Evolutionary conservation across 768 basidiomycete genomes (phyloP).

Genomic region (Polyporus arcularius): DNA sequence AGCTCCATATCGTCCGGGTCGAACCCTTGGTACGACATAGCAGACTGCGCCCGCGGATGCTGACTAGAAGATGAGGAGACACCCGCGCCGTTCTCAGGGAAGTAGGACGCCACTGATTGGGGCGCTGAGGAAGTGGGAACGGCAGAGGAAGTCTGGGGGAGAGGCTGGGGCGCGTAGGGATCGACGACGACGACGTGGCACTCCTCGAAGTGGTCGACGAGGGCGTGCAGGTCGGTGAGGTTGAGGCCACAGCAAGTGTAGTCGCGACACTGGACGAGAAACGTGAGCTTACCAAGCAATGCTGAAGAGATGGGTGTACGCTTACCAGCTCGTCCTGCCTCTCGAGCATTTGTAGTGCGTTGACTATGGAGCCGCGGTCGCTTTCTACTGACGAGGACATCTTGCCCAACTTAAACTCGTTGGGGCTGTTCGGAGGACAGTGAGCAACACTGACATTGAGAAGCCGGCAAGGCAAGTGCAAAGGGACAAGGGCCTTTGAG

Average conservation of each 20-base stretch:
- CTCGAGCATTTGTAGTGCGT: conserved; percentile 66
- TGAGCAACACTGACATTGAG: not conserved
- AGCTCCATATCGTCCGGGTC: conserved; percentile 85
- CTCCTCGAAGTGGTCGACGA: conserved; percentile 92
- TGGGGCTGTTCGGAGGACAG: conserved; percentile 33
- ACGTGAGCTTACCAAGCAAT: conserved; percentile 1
- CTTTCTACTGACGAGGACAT: conserved; percentile 58
- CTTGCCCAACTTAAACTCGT: conserved; percentile 48
- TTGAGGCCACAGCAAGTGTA: conserved; percentile 89
- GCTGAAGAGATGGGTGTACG: conserved; percentile 16
- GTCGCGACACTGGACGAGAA: conserved; percentile 63
- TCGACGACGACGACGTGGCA: conserved; percentile 79
- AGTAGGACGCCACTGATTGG: conserved; percentile 23
- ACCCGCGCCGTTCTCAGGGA: conserved; percentile 19
- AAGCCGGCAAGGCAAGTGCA: not conserved
- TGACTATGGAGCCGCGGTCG: conserved; percentile 60
- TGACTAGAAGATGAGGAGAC: conserved; percentile 5
- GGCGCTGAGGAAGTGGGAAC: conserved; percentile 7
- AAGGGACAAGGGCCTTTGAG: not conserved
- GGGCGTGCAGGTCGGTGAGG: conserved; percentile 74
- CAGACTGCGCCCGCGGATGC: conserved; percentile 16
- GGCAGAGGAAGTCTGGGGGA: conserved; percentile 14
- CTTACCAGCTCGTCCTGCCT: conserved; percentile 74
- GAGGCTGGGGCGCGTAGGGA: conserved; percentile 32
- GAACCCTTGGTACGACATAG: conserved; percentile 43